A percentile compares a stretch with the other conserved stretches of the same genome.
These are phyloP conservation scores for Lignosus rhinocerotis DNA, from an alignment of 1,284 basidiomycete genomes.

Conservation along the genomic window DNA sequence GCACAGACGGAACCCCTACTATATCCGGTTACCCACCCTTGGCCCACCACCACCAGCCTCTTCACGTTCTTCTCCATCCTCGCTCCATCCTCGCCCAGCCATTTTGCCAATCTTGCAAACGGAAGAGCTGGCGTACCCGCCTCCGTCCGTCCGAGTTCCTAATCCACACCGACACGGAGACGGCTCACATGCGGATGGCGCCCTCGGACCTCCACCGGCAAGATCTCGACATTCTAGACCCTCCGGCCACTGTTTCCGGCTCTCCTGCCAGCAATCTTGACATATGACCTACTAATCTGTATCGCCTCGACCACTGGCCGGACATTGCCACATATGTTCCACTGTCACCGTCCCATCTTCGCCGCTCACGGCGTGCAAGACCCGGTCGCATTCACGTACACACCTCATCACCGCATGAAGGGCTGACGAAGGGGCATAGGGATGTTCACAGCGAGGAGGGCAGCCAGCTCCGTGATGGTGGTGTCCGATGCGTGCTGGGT, in stretches of 20 bases:
- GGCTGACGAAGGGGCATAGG: too few relatives aligned
- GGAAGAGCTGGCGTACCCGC: neutral
- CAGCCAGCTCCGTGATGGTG: too few relatives aligned
- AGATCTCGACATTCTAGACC: slow-evolving; percentile 6
- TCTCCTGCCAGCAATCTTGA: slow-evolving; percentile 11
- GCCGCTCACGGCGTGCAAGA: too few relatives aligned
- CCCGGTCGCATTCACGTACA: too few relatives aligned
- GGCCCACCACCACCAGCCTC: neutral
- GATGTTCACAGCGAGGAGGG: too few relatives aligned
- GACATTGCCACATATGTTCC: neutral
- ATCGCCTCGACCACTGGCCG: slow-evolving; percentile 4
- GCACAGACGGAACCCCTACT: neutral
- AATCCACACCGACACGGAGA: slow-evolving; percentile 7
- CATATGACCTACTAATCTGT: slow-evolving; percentile 15
- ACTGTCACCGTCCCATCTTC: neutral
- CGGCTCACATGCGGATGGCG: slow-evolving; percentile 12
- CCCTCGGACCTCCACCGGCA: slow-evolving; percentile 8
- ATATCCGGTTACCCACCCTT: neutral
- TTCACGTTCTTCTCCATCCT: neutral
- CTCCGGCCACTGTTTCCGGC: slow-evolving; percentile 13
- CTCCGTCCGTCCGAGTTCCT: slow-evolving; percentile 12
- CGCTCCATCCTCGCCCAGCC: neutral
- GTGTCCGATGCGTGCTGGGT: too few relatives aligned
- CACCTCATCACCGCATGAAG: too few relatives aligned
- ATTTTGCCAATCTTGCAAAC: neutral